Base-by-base conservation (phyloP, 768 basidiomycete species). In the Pleurotus djamor region DNA sequence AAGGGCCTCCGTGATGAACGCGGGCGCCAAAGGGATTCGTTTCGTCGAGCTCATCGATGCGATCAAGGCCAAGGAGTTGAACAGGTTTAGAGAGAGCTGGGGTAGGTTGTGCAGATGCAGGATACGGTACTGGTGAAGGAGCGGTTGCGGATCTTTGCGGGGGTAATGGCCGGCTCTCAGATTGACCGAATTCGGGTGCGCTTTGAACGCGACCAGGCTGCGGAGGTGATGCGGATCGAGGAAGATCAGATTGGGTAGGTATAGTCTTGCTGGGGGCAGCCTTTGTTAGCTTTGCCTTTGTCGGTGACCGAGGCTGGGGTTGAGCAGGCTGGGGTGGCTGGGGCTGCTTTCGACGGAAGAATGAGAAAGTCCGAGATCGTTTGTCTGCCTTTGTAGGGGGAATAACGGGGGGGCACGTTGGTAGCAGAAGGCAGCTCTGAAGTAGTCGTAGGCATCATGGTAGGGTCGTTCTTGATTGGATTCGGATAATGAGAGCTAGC, bases 21-120 rank as follows among this genome's bases (percentile, higher is more conserved):
- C 77, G 70, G 6, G 78, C 60, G 3, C 90, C 90, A 59, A 85
- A 77, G 1, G 90, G 89, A 69, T 85, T 88, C 5, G 84, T 83
- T 68, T 90, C 88, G 68, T 92, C 91, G 36, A 92, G 71, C 69
- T 91, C 88, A 67, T 93, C 91, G 61, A 93, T 87, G 34, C 79
- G 78, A 72, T 92, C 91, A 54, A 92, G 77, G 58, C 76, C 76
- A 51, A 63, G 69, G 9, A 55, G 58, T 17, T 36, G 57, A 9
- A 38, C 4, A 10, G 57, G 57, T 6, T 33, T 32, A 34, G 57
- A 33, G 56, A 52, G 35, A 50, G 13, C 28, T 7, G n/a, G 50
- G 21, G 21, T 28, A 34, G 6, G 6, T 36, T 59, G 37, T 8
- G 37, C n/a, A 14, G 12, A 7, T 36, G n/a, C 35, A 37, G 35